phyloP scores from a whole-genome alignment of 306 rosid species.

The Malus asiatica region DNA sequence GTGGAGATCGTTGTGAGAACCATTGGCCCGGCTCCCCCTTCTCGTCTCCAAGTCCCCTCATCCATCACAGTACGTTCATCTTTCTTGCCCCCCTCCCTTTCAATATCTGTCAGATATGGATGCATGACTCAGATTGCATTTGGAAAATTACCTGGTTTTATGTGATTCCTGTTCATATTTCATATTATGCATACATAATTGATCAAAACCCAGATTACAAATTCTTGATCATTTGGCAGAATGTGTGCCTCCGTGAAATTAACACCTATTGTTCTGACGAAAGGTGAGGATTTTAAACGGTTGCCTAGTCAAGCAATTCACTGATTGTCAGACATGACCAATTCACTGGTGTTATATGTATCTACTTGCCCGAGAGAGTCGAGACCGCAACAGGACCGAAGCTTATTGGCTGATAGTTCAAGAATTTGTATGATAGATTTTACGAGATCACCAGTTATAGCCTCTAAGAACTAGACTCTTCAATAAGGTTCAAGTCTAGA shows the following conservation, averaged over 20 bases:
- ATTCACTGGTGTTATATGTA: background rate
- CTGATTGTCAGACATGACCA: background rate
- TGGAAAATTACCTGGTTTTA: background rate
- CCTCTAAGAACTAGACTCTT: background rate
- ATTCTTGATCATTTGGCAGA: background rate
- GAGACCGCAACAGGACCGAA: background rate
- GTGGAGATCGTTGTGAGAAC: constrained; percentile 69
- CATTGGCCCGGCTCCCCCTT: constrained; percentile 81
- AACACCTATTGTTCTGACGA: background rate
- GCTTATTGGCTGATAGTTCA: background rate
- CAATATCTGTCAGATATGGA: background rate
- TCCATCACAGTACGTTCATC: constrained; percentile 40
- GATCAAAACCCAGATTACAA: background rate
- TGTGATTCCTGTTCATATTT: background rate
- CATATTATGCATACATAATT: background rate
- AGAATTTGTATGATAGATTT: background rate
- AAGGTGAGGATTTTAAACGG: background rate
- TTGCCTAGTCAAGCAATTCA: background rate
- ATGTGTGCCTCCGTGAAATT: too few species aligned
- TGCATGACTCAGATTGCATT: background rate
- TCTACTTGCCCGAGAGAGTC: background rate
- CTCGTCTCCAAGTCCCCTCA: constrained; percentile 67
- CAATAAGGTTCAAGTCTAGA: background rate
- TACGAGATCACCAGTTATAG: background rate
- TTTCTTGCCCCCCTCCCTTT: background rate